A percentile compares a stretch with the other conserved stretches of the same genome.
phyloP scores from a whole-genome alignment of 441 rosid species.

The Eruca vesicaria region DNA sequence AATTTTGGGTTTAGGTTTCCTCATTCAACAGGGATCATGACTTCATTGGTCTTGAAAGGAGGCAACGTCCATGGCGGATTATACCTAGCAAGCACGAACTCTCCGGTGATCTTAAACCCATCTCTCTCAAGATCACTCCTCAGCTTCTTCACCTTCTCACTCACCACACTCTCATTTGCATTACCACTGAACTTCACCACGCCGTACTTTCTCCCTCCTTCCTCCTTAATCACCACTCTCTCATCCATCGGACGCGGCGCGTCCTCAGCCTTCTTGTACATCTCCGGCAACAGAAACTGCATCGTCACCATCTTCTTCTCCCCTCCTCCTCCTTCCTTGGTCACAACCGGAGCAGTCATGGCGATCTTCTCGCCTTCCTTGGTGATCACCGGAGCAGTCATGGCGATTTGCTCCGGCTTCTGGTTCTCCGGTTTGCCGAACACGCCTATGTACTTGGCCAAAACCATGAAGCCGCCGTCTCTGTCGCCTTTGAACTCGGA shows the following conservation, averaged over 20 bases:
- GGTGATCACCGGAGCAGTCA: neutral
- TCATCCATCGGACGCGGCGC: conserved; percentile 88
- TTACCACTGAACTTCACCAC: conserved; percentile 71
- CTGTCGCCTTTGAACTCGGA: conserved; percentile 59
- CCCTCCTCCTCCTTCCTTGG: conserved; percentile 40
- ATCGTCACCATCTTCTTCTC: conserved; percentile 66
- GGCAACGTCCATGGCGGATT: conserved; percentile 94
- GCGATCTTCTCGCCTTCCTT: conserved; percentile 51
- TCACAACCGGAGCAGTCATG: conserved; percentile 88
- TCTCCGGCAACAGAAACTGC: conserved; percentile 84
- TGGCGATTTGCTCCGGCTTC: conserved; percentile 42
- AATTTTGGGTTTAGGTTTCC: neutral
- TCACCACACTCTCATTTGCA: conserved; percentile 61
- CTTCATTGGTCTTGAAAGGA: conserved; percentile 73
- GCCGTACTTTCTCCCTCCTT: conserved; percentile 69
- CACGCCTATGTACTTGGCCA: conserved; percentile 88
- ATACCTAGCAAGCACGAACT: conserved; percentile 70
- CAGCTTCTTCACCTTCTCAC: conserved; percentile 68
- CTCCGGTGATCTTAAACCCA: conserved; percentile 66
- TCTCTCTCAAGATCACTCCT: conserved; percentile 67
- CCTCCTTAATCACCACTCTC: conserved; percentile 72
- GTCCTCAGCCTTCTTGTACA: conserved; percentile 70
- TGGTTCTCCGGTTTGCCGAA: conserved; percentile 76
- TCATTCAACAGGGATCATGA: conserved; percentile 79
- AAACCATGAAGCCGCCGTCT: conserved; percentile 75